Evolutionary conservation across 768 basidiomycete species (phyloP), one percentile per base, ranked within the genome.

Genomic region (Hypholoma fasciculare): DNA sequence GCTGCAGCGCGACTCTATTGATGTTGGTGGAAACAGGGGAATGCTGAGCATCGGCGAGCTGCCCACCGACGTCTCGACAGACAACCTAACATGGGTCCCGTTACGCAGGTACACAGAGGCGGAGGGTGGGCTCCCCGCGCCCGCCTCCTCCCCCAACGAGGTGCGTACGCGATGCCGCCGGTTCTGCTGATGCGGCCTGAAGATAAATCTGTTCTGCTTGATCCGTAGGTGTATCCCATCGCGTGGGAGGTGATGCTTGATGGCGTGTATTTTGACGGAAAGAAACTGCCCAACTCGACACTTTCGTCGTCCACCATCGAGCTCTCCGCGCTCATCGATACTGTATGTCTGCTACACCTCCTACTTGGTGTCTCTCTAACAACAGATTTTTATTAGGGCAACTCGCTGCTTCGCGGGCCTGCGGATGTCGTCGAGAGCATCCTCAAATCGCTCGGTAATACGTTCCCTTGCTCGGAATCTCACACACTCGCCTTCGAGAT

Each of bases 191-290:
- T 34, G 2, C 30, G 7, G 30, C 9, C 30, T 9, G 9, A 34
- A 34, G 30, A 34, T 34, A 9, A 7, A 34, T 7, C 12, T 17
- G 6, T 56, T 52, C 39, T 11, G 17, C 27, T 50, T 30, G 26
- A 30, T 67, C 38, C n/a, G 7, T 62, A 86, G 86, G 69, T 71
- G 12, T 87, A 87, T 67, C 84, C 86, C 1, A 74, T 87, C 26
- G 77, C 85, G 11, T 92, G 90, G 90, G 90, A 92, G 68, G 74
- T 90, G 6, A 76, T 81, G 26, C 58, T 92, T 7, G 89, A 90
- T 53, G 85, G 85, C 56, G 86, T 92, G 5, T 92, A 77, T 67
- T 78, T 93, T 36, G 87, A 92, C 61, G 89, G 86, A 12, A 65
- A 77, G 59, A 76, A 74, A 62, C 72, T 92, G n/a, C 79, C 84